phyloP scores from a whole-genome alignment of 805 yeast genomes.

The Saturnispora gosingensis region DNA sequence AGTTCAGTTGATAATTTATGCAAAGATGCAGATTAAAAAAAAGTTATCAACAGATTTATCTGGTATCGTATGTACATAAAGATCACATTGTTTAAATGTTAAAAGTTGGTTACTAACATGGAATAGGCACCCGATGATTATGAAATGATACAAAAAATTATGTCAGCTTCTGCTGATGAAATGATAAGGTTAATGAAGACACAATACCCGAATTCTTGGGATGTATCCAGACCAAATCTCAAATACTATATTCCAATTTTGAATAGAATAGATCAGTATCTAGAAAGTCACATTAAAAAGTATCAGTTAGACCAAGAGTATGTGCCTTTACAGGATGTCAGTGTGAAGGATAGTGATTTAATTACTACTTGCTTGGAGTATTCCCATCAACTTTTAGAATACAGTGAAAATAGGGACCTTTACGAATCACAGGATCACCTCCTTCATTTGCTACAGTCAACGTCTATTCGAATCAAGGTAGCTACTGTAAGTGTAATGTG shows the following conservation, averaged over 20 bases:
- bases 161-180: constrained; percentile 16
- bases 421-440: constrained; percentile 61
- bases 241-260: constrained; percentile 70
- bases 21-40: constrained; percentile 1
- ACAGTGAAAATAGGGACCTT: constrained; percentile 57
- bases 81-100: not conserved
- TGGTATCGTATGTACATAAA: constrained; percentile 1
- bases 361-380: constrained; percentile 49
- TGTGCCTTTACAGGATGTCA: constrained; percentile 39
- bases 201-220: constrained; percentile 22
- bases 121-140: constrained; percentile 15
- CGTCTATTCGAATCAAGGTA: constrained; percentile 49
- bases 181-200: constrained; percentile 14
- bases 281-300: constrained; percentile 44
- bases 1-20: not conserved
- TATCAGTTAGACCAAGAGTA: constrained; percentile 41
- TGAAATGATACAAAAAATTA: constrained; percentile 12
- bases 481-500: constrained; percentile 43
- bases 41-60: constrained; percentile 2
- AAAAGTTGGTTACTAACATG: constrained; percentile 9
- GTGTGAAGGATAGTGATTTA: constrained; percentile 36
- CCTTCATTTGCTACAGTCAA: constrained; percentile 46
- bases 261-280: constrained; percentile 62
- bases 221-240: constrained; percentile 37
- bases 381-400: constrained; percentile 53